Percentiles rank a stretch among this genome's conserved stretches.
These are phyloP conservation scores for Datura wrightii DNA, from an alignment of 257 asterid species.

Conservation along the genomic window DNA sequence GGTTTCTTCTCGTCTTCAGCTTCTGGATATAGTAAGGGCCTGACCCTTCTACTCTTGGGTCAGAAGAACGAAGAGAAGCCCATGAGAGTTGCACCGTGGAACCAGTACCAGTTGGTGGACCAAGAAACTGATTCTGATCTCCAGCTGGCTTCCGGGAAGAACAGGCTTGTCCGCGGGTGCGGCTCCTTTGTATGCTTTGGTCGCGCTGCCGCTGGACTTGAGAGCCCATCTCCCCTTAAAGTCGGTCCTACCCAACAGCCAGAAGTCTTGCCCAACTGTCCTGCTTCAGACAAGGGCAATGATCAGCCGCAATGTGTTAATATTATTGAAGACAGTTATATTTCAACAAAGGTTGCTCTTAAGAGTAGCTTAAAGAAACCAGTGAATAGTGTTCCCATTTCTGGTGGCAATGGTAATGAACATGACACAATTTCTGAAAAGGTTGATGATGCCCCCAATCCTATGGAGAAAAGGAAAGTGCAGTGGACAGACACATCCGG, in stretches of 20 bases:
- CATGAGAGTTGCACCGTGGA: conserved; percentile 99
- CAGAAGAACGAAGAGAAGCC: conserved; percentile 87
- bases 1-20: conserved; percentile 99
- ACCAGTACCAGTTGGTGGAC: conserved; percentile 97
- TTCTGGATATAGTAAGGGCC: conserved; percentile 96
- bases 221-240: conserved; percentile 70
- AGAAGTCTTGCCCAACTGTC: conserved; percentile 53
- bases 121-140: conserved; percentile 77
- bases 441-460: conserved; percentile 46
- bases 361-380: conserved; percentile 86
- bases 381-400: conserved; percentile 37
- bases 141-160: conserved; percentile 95
- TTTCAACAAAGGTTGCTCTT: conserved; percentile 46
- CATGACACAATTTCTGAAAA: conserved; percentile 42
- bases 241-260: conserved; percentile 71
- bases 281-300: conserved; percentile 49
- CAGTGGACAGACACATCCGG: conserved; percentile 91
- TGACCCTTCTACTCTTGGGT: conserved; percentile 90
- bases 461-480: conserved; percentile 71
- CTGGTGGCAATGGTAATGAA: conserved; percentile 41
- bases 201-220: conserved; percentile 71
- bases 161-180: conserved; percentile 73
- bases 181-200: conserved; percentile 89
- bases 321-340: conserved; percentile 46
- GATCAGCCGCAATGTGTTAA: conserved; percentile 42